Evolutionary conservation across 2,329 filamentous ascomycete species (phyloP).

Genomic region (Cordyceps cicadae): DNA sequence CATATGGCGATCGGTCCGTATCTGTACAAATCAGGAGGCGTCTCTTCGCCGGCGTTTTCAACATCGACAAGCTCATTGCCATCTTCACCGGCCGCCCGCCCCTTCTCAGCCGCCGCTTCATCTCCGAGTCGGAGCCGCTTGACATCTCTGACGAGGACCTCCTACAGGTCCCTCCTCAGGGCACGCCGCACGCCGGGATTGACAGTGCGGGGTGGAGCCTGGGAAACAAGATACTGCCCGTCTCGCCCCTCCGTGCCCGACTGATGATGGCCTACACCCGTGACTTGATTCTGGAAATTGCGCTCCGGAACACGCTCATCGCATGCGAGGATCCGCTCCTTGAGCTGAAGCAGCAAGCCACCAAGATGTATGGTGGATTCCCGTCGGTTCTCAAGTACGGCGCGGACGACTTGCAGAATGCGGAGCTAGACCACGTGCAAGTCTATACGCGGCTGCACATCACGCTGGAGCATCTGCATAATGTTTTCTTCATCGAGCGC

Average conservation of each 20-base stretch:
- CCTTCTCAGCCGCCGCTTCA: conserved; percentile 26
- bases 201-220: conserved; percentile 32
- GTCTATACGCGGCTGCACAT: conserved; percentile 38
- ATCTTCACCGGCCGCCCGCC: conserved; percentile 36
- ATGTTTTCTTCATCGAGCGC: conserved; percentile 49
- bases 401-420: conserved; percentile 41
- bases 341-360: conserved; percentile 38
- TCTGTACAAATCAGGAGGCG: conserved; percentile 15
- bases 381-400: conserved; percentile 40
- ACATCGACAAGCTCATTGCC: conserved; percentile 29
- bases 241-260: conserved; percentile 23
- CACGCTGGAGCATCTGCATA: conserved; percentile 42
- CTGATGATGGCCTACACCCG: conserved; percentile 18
- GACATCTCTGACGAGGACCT: conserved; percentile 31
- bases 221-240: conserved; percentile 21
- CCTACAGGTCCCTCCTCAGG: conserved; percentile 21
- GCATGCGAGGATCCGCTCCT: conserved; percentile 34
- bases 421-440: conserved; percentile 31
- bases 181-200: conserved; percentile 15
- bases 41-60: conserved; percentile 25
- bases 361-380: conserved; percentile 34
- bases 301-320: conserved; percentile 19
- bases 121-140: conserved; percentile 31
- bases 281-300: conserved; percentile 24
- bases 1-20: conserved; percentile 7